phyloP scores from a whole-genome alignment of 495 filamentous ascomycete species.

The Clohesyomyces aquaticus region DNA sequence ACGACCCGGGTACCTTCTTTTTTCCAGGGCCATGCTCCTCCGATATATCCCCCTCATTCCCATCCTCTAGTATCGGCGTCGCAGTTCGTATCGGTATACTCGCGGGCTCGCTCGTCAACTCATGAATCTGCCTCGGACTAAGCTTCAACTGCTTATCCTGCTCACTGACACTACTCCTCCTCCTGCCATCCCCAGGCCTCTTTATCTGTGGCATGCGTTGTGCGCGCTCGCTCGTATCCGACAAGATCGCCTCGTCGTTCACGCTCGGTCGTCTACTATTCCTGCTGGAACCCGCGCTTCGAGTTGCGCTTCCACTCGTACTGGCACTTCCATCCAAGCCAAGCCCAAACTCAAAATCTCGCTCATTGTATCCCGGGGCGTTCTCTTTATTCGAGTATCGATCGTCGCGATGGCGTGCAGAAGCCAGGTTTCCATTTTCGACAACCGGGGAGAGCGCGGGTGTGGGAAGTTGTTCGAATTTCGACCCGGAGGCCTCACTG shows the following conservation, averaged over 20 bases:
- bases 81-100: constrained; percentile 45
- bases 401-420: not conserved
- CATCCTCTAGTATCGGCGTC: constrained; percentile 35
- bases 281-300: constrained; percentile 1
- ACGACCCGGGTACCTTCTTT: not conserved
- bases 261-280: constrained; percentile 16
- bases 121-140: constrained; percentile 60
- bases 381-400: not conserved
- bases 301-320: not conserved
- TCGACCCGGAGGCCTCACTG: constrained; percentile 5
- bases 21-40: not conserved
- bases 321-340: not conserved
- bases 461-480: constrained; percentile 33
- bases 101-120: constrained; percentile 58
- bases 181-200: constrained; percentile 29
- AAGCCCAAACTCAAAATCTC: not conserved
- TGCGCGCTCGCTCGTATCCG: constrained; percentile 25
- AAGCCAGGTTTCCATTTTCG: constrained; percentile 23
- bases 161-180: constrained; percentile 37
- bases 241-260: constrained; percentile 30
- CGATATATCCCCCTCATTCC: constrained; percentile 7
- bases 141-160: constrained; percentile 54
- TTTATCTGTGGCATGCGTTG: constrained; percentile 19
- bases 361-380: not conserved
- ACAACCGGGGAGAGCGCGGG: constrained; percentile 24